Base-by-base conservation (phyloP, 805 yeast genomes). In the Ogataea allantospora region DNA sequence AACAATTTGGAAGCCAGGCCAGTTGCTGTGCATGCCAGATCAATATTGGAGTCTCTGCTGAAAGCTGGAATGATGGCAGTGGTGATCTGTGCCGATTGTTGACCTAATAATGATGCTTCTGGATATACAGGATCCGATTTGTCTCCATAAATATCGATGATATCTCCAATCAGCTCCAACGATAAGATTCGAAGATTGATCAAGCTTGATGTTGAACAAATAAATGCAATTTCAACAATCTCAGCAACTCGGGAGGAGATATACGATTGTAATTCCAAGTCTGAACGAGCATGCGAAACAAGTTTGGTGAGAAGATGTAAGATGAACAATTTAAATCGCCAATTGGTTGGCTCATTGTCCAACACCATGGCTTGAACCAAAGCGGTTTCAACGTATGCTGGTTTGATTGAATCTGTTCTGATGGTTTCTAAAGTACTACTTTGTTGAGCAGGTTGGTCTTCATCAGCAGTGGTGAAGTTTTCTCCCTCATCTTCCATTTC, bases 61-160 rank as follows among this genome's bases (percentile, higher is more conserved):
- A 93, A 91, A 8, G 95, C 87, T 0, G 97, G 96, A 33, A 88
- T 75, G 39, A 91, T 68, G 0, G 98, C 95, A 41, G 95, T 82
- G 7, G 86, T 81, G 7, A 93, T 86, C 51, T 88, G 96, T 0
- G 98, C 98, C 53, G 93, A 96, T 53, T 85, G 95, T 60, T 89
- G 97, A 48, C 86, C 95, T 28, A 91, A 64, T 7, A 88, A 69
- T 0, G 91, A 75, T 11, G 75, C 73, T 3, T 80, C 78, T 0
- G 86, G 82, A 50, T 80, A 82, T 19, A 84, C 72, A 0, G 91
- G 88, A 55, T 85, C 96, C 8, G 67, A 73, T 33, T 78, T 60
- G 17, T 71, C 70, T 0, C 88, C 80, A 59, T 77, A 83, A 1
- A 74, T 63, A 7, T 67, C 70, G 20, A 93, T 66, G 2, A 85